These are phyloP conservation scores for Colletotrichum tabaci DNA, from an alignment of 2,329 filamentous ascomycete species.

Conservation along the genomic window DNA sequence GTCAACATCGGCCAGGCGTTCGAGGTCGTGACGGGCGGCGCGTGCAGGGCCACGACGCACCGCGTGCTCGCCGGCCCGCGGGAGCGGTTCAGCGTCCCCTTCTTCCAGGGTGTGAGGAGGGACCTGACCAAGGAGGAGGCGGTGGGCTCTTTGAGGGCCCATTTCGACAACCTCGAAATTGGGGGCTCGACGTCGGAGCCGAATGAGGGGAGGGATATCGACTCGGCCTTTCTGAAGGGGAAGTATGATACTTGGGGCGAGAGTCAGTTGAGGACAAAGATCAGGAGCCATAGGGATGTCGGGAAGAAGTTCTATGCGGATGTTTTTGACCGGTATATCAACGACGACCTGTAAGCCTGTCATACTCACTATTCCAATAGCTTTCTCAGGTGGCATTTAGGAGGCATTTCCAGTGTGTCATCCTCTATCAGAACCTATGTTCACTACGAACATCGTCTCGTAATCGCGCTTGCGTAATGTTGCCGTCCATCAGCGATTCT, in stretches of 20 bases:
- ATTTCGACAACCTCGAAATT: slow-evolving; percentile 51
- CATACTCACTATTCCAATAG: fast-evolving
- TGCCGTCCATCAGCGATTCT: too few relatives aligned
- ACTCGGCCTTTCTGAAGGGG: slow-evolving; percentile 65
- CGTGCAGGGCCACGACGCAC: slow-evolving; percentile 67
- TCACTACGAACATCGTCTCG: background rate
- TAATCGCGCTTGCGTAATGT: too few relatives aligned
- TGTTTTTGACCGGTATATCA: slow-evolving; percentile 64
- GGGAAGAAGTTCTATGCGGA: slow-evolving; percentile 62
- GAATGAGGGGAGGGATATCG: slow-evolving; percentile 56
- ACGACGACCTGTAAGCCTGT: slow-evolving; percentile 50
- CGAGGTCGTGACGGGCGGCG: slow-evolving; percentile 69
- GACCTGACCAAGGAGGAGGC: slow-evolving; percentile 62
- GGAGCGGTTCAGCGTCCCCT: slow-evolving; percentile 61
- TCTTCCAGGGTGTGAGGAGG: slow-evolving; percentile 65
- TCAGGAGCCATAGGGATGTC: slow-evolving; percentile 65
- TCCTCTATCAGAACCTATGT: background rate
- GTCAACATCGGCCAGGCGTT: slow-evolving; percentile 73
- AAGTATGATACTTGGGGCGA: slow-evolving; percentile 70
- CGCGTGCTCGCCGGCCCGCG: slow-evolving; percentile 54
- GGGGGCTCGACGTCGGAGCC: slow-evolving; percentile 48
- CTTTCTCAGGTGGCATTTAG: background rate
- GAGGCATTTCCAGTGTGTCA: background rate
- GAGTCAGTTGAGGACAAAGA: slow-evolving; percentile 67
- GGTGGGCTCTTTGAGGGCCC: slow-evolving; percentile 52